Percentiles rank a stretch among this genome's conserved stretches.
Conservation (phyloP, 106 monocot species). For the Posidonia australis region DNA sequence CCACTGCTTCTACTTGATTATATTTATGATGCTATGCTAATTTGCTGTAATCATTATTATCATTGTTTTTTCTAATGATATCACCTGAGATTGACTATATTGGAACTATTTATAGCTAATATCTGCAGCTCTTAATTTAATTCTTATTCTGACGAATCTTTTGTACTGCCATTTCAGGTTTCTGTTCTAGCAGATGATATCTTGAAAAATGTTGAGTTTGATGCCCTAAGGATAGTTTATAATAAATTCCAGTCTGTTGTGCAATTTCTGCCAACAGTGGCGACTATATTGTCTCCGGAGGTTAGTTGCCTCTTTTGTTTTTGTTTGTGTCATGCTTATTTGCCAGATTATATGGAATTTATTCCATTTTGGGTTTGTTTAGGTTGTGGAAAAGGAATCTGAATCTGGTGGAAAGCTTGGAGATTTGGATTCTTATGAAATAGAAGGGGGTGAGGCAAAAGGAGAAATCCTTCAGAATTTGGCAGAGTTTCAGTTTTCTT, state of each 20-base stretch:
- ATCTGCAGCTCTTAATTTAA: too few relatives aligned
- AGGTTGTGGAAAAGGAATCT: slow-evolving; percentile 69
- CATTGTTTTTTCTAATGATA: too few relatives aligned
- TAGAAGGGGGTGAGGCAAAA: slow-evolving; percentile 94
- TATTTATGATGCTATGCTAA: too few relatives aligned
- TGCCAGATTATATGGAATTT: neutral
- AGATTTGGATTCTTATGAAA: slow-evolving; percentile 82
- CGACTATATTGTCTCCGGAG: slow-evolving; percentile 85
- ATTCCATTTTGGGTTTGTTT: neutral
- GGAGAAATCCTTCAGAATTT: slow-evolving; percentile 95
- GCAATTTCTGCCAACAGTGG: slow-evolving; percentile 65
- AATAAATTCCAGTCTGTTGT: slow-evolving; percentile 90
- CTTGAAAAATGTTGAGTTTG: slow-evolving; percentile 83
- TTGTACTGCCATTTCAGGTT: slow-evolving; percentile 31
- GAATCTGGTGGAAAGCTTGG: slow-evolving; percentile 79
- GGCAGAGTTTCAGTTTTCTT: slow-evolving; percentile 92
- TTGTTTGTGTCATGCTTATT: neutral
- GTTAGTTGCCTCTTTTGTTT: slow-evolving; percentile 18
- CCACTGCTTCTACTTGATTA: too few relatives aligned
- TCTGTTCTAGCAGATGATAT: slow-evolving; percentile 92
- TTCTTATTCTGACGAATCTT: too few relatives aligned
- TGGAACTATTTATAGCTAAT: too few relatives aligned
- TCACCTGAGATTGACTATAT: too few relatives aligned
- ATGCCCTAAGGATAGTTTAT: slow-evolving; percentile 79
- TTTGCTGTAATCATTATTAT: too few relatives aligned